Conservation (phyloP, 192 early-diverging fungal species). For the Coemansia sp. region DNA sequence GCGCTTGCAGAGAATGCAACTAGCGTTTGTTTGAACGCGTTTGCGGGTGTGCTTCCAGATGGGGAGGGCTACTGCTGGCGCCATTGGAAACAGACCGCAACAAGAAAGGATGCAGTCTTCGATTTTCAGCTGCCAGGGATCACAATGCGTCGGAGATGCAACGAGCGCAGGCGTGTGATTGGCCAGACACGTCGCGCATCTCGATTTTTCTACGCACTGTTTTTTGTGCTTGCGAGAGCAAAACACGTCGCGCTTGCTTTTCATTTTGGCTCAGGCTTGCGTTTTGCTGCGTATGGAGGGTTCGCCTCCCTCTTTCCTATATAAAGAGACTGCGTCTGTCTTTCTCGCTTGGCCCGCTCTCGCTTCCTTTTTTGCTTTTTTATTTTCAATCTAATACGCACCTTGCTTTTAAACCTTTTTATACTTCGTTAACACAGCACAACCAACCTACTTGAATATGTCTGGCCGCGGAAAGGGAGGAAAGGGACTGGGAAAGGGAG, state of each 20-base stretch:
- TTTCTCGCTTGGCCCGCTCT: too few species aligned
- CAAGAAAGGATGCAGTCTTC: slow-evolving; percentile 4
- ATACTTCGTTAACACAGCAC: not conserved
- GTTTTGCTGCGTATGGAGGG: not conserved
- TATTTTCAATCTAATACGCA: not conserved
- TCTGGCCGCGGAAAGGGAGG: slow-evolving; percentile 99
- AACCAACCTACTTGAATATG: slow-evolving; percentile 60
- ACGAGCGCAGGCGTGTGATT: slow-evolving; percentile 15
- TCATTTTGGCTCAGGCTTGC: too few species aligned
- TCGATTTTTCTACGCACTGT: slow-evolving; percentile 17
- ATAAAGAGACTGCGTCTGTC: slow-evolving; percentile 2
- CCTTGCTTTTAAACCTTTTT: not conserved
- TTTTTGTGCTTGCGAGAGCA: not conserved
- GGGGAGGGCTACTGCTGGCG: not conserved
- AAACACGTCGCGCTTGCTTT: not conserved
- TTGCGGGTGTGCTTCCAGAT: not conserved
- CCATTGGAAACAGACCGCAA: not conserved
- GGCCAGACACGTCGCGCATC: slow-evolving; percentile 10
- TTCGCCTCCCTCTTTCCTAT: not conserved
- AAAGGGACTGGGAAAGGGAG: slow-evolving; percentile 99
- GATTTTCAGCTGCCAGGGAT: not conserved
- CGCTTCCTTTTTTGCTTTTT: slow-evolving; percentile 1
- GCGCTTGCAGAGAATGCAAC: slow-evolving; percentile 15
- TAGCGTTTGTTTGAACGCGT: slow-evolving; percentile 4
- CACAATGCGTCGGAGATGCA: not conserved